phyloP scores from a whole-genome alignment of 148 eudicot genomes.

The Silene latifolia region DNA sequence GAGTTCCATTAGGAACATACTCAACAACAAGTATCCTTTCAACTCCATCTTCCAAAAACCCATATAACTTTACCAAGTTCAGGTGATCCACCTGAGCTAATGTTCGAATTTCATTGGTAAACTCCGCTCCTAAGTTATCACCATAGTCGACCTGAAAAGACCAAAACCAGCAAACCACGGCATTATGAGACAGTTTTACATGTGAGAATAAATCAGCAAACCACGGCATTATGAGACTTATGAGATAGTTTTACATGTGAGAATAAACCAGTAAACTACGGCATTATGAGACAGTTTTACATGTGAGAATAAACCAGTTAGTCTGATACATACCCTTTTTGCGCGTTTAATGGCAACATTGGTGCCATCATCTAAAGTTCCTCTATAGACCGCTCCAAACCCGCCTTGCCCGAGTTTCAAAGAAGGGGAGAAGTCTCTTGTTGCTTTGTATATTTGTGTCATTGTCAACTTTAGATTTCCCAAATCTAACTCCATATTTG shows the following conservation, averaged over 20 bases:
- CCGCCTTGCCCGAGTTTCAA: slow-evolving; percentile 91
- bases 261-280: not conserved
- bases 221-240: not conserved
- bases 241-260: too few relatives aligned
- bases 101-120: slow-evolving; percentile 55
- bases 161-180: not conserved
- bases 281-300: too few relatives aligned
- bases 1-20: slow-evolving; percentile 86
- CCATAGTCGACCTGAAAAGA: slow-evolving; percentile 51
- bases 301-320: too few relatives aligned
- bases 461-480: slow-evolving; percentile 53
- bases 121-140: slow-evolving; percentile 55
- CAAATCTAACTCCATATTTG: slow-evolving; percentile 32
- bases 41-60: slow-evolving; percentile 62
- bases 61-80: slow-evolving; percentile 67
- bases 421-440: slow-evolving; percentile 64
- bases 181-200: too few relatives aligned
- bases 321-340: slow-evolving; percentile 46
- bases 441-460: slow-evolving; percentile 61
- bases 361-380: slow-evolving; percentile 61
- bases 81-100: slow-evolving; percentile 67
- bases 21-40: slow-evolving; percentile 78
- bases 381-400: slow-evolving; percentile 80
- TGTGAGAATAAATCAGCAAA: not conserved
- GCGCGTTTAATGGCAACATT: slow-evolving; percentile 89